A percentile compares a stretch with the other conserved stretches of the same genome.
Evolutionary conservation across 2,329 filamentous ascomycete genomes (phyloP).

Genomic region (Xylaria sp.): DNA sequence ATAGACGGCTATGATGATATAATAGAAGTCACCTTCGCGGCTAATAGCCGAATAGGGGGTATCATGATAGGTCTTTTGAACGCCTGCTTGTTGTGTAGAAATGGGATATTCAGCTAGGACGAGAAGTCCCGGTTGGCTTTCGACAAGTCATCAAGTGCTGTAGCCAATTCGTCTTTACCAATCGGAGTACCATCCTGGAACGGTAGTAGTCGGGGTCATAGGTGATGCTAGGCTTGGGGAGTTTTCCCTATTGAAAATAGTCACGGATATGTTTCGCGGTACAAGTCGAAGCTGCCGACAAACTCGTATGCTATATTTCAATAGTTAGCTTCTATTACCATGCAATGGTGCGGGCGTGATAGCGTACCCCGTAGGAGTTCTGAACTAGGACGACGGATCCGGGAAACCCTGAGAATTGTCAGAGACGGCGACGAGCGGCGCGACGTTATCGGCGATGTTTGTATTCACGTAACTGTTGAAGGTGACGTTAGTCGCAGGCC

Average conservation of each 20-base stretch:
- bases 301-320: constrained; percentile 60
- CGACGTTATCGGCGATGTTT: constrained; percentile 52
- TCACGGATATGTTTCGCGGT: constrained; percentile 55
- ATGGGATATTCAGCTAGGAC: constrained; percentile 14
- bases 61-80: neutral
- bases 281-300: constrained; percentile 58
- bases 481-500: neutral
- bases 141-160: constrained; percentile 34
- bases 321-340: neutral
- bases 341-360: neutral
- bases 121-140: constrained; percentile 31
- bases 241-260: constrained; percentile 59
- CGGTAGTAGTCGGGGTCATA: constrained; percentile 59
- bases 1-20: neutral
- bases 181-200: constrained; percentile 50
- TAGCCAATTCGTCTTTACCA: constrained; percentile 27
- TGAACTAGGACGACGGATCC: constrained; percentile 60
- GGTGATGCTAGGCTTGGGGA: constrained; percentile 58
- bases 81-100: neutral
- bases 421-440: constrained; percentile 49
- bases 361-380: constrained; percentile 62
- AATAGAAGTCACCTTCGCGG: neutral
- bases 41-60: neutral
- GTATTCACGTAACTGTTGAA: constrained; percentile 49
- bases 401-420: constrained; percentile 54